Percentiles rank a stretch among this genome's conserved stretches.
phyloP scores from a whole-genome alignment of 495 filamentous ascomycete species.

The Xylaria scruposa region DNA sequence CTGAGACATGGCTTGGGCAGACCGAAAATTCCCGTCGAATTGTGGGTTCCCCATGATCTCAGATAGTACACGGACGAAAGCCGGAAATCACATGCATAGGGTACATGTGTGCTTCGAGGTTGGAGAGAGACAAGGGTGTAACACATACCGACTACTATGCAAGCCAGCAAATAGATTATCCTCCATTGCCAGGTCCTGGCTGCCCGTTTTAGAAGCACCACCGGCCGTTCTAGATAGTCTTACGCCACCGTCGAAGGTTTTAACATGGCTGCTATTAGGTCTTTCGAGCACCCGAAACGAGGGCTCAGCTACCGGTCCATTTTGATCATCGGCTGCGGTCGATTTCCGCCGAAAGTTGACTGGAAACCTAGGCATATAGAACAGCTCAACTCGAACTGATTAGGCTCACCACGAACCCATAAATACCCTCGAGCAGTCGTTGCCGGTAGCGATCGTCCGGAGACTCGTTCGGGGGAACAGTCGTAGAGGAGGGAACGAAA shows the following conservation, averaged over 20 bases:
- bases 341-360: slow-evolving; percentile 60
- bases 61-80: not conserved
- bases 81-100: not conserved
- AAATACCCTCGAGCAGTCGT: slow-evolving; percentile 31
- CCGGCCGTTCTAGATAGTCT: slow-evolving; percentile 42
- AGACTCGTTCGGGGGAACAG: slow-evolving; percentile 24
- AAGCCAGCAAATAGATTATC: slow-evolving; percentile 65
- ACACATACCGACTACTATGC: slow-evolving; percentile 60
- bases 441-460: slow-evolving; percentile 23
- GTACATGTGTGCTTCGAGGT: not conserved
- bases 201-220: slow-evolving; percentile 33
- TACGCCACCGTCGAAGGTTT: slow-evolving; percentile 51
- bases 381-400: slow-evolving; percentile 36
- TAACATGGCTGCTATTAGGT: slow-evolving; percentile 41
- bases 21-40: not conserved
- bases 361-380: slow-evolving; percentile 62
- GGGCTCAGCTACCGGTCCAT: slow-evolving; percentile 50
- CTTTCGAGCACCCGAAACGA: slow-evolving; percentile 59
- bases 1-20: not conserved
- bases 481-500: not conserved
- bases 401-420: slow-evolving; percentile 34
- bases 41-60: not conserved
- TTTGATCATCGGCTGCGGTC: slow-evolving; percentile 55
- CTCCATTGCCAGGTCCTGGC: slow-evolving; percentile 48
- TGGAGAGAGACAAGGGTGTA: not conserved